Evolutionary conservation across 2,329 filamentous ascomycete genomes (phyloP).

Genomic region (Tolypocladium album): DNA sequence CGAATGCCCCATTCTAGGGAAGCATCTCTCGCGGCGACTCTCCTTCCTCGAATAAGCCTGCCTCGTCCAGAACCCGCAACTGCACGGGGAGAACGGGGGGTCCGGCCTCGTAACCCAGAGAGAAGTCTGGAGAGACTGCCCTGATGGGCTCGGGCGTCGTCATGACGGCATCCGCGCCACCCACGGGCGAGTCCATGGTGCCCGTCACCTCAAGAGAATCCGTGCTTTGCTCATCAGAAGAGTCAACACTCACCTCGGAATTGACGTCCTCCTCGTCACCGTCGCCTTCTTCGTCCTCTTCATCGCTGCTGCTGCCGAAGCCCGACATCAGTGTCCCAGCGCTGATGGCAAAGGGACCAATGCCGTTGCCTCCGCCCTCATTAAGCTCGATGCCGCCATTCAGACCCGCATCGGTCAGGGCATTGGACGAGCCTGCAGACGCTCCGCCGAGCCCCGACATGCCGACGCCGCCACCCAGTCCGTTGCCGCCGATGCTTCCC

Average conservation of each 20-base stretch:
- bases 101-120: slow-evolving; percentile 5
- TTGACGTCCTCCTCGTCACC: slow-evolving; percentile 68
- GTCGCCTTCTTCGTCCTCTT: slow-evolving; percentile 91
- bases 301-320: slow-evolving; percentile 90
- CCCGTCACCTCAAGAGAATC: slow-evolving; percentile 16
- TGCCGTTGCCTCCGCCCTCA: slow-evolving; percentile 54
- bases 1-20: slow-evolving; percentile 3
- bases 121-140: slow-evolving; percentile 10
- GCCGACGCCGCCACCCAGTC: slow-evolving; percentile 38
- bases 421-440: slow-evolving; percentile 43
- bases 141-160: slow-evolving; percentile 17
- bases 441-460: slow-evolving; percentile 31
- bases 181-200: slow-evolving; percentile 15
- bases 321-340: slow-evolving; percentile 72
- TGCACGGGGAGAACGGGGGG: slow-evolving; percentile 3
- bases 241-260: slow-evolving; percentile 49
- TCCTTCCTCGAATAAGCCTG: slow-evolving; percentile 3
- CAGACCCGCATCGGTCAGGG: slow-evolving; percentile 70
- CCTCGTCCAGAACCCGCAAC: slow-evolving; percentile 2
- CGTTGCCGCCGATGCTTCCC: slow-evolving; percentile 42
- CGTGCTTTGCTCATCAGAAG: slow-evolving; percentile 18
- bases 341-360: slow-evolving; percentile 62
- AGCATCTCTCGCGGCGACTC: background rate
- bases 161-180: slow-evolving; percentile 21
- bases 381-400: slow-evolving; percentile 63